Evolutionary conservation across 2,329 filamentous ascomycete species (phyloP), one percentile per base, ranked within the genome.

Genomic region (Ophiostoma piceae): DNA sequence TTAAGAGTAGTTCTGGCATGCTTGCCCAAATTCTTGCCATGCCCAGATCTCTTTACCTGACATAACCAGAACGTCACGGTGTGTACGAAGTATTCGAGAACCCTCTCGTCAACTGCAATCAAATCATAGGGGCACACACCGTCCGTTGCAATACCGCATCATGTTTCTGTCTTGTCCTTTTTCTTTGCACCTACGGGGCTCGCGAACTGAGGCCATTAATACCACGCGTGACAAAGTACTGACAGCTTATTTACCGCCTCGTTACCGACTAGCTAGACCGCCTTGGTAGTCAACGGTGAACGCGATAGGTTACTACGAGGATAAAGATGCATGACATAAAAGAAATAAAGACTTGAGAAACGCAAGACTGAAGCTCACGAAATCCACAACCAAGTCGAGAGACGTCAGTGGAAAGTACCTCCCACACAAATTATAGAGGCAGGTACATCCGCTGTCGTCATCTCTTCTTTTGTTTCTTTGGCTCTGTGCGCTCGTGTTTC

Each of bases 191-290:
- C 43, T 47, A 16, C 16, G 43, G 7, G 43, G 19, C 14, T 47
- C 6, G 43, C 4, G 4, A 47, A 7, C 43, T 47, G 43, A 6
- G 43, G 43, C 43, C 43, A 43, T 47, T 47, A 19, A 47, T 43
- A 47, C 43, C 43, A n/a, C 43, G 43, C 43, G 43, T 47, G 19
- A 47, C 43, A 57, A 57, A 57, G 51, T 57, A 57, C 51, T 26
- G 51, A 57, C n/a, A 57, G 51, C 51, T 2, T 9, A n/a, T 3
- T 26, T 57, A 26, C 51, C 51, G 51, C 43, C 43, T 47, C 19
- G 5, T 12, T 47, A 26, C 51, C 51, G 51, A 16, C 43, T 47
- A 8, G 5, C 4, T 47, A 47, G 19, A 47, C 39, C 39, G 39
- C 39, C 39, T 41, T 12, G 39, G 39, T 11, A 41, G 39, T 41